Base-by-base conservation (phyloP, 345 rosid species). In the Melaleuca alternifolia region DNA sequence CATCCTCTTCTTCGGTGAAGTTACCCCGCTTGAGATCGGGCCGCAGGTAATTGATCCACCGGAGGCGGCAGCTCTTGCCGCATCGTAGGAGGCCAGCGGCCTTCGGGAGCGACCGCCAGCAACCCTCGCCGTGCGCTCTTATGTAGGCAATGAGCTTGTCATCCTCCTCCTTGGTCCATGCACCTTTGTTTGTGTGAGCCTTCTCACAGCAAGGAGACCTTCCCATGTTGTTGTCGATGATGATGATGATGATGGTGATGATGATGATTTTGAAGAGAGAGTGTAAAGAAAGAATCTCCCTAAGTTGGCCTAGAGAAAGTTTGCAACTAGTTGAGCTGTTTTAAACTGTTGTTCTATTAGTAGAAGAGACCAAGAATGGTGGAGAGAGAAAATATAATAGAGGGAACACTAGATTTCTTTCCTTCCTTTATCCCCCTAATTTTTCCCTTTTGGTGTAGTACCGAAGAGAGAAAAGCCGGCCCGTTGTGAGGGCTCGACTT, bases 161-260 rank as follows among this genome's bases (percentile, higher is more conserved):
- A n/a, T 94, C 97, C 89, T 94, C 97, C 88, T 94, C 97, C 75
- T 94, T 94, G 51, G 97, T 93, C 97, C 97, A 94, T 30, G 97
- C 97, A 11, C 97, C 97, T 86, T 93, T 94, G 93, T 94, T 94
- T 5, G 97, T 94, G 85, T 94, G 97, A 23, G 95, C 95, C 87
- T 94, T 94, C 87, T 94, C 97, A 75, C 97, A 94, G 56, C 97
- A 94, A 86, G 97, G 97, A 89, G 97, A 94, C 91, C 97, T 93
- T 82, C 97, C 97, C 97, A 94, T 94, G 79, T 71, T 41, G 79
- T 65, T 21, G 77, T 16, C 3, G 76, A 18, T 18, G 79, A 71
- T 21, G 79, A 71, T n/a, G n/a, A n/a, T 33, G 48, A 6, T 71
- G 41, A 71, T 71, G 79, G 37, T 71, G 79, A 33, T 65, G 76